Evolutionary conservation across 805 yeast species (phyloP).

Genomic region (Ogataea paradorogensis): DNA sequence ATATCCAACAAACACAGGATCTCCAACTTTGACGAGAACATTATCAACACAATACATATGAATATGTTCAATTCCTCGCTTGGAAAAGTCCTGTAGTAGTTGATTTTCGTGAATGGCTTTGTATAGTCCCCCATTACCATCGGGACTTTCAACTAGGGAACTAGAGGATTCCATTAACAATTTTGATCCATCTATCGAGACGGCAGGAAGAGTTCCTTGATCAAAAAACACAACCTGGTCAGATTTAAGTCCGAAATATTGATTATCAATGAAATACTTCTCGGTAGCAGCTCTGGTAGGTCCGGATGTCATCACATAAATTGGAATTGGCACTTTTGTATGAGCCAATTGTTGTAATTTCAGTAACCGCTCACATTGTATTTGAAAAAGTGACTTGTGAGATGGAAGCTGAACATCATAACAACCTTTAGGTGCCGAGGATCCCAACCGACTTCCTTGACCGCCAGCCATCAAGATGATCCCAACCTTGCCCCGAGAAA

Average conservation of each 20-base stretch:
- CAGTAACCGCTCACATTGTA: conserved; percentile 84
- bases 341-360: conserved; percentile 59
- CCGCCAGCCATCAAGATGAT: conserved; percentile 97
- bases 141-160: conserved; percentile 81
- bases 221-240: conserved; percentile 75
- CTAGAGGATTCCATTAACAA: conserved; percentile 58
- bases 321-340: conserved; percentile 44
- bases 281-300: conserved; percentile 82
- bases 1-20: conserved; percentile 86
- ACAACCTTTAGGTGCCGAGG: conserved; percentile 90
- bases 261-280: conserved; percentile 55
- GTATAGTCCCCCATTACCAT: conserved; percentile 97
- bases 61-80: conserved; percentile 75
- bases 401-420: conserved; percentile 85
- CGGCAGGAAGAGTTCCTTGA: conserved; percentile 95
- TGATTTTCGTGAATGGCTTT: conserved; percentile 68
- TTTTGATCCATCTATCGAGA: conserved; percentile 63
- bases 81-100: conserved; percentile 63
- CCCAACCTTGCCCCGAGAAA: conserved; percentile 72
- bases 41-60: conserved; percentile 98
- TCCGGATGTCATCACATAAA: conserved; percentile 95
- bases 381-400: conserved; percentile 77
- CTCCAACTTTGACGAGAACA: conserved; percentile 86
- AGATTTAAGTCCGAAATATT: conserved; percentile 66
- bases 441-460: conserved; percentile 94